Percentiles rank a stretch among this genome's conserved stretches.
phyloP scores from a whole-genome alignment of 805 yeast genomes.

The Candida tibetensis region DNA sequence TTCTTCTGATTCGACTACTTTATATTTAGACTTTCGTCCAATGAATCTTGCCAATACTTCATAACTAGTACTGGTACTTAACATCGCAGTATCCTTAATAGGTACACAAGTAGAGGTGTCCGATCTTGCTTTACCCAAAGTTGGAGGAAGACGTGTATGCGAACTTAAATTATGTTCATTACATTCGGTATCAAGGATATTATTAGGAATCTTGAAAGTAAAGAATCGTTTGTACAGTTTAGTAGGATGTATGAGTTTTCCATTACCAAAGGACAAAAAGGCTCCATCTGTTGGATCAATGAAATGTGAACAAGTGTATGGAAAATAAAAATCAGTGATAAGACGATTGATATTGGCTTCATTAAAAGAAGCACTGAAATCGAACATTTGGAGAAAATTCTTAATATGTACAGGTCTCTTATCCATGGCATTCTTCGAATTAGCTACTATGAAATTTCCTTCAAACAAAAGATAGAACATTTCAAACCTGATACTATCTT shows the following conservation, averaged over 20 bases:
- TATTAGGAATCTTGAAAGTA: slow-evolving; percentile 39
- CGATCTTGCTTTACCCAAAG: slow-evolving; percentile 20
- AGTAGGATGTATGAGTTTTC: slow-evolving; percentile 19
- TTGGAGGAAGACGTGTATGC: slow-evolving; percentile 38
- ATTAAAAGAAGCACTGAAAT: slow-evolving; percentile 51
- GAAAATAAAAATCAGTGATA: slow-evolving; percentile 19
- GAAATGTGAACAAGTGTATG: slow-evolving; percentile 14
- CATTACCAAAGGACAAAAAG: slow-evolving; percentile 14
- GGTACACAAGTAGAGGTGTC: background rate
- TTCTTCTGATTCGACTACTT: slow-evolving; percentile 15
- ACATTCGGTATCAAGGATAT: slow-evolving; percentile 38
- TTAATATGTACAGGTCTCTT: slow-evolving; percentile 4
- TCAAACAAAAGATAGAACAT: slow-evolving; percentile 60
- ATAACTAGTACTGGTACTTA: slow-evolving; percentile 28
- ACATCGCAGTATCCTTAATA: slow-evolving; percentile 28
- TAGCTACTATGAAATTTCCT: slow-evolving; percentile 39
- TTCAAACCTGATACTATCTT: slow-evolving; percentile 50
- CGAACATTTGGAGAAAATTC: slow-evolving; percentile 48
- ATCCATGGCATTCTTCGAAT: slow-evolving; percentile 10
- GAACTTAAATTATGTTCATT: slow-evolving; percentile 25
- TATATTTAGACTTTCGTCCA: slow-evolving; percentile 36
- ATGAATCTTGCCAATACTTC: slow-evolving; percentile 37
- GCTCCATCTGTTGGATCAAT: slow-evolving; percentile 29
- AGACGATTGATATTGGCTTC: slow-evolving; percentile 32
- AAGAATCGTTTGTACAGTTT: slow-evolving; percentile 35